Evolutionary conservation across 176 grass and related monocot species (phyloP).

Genomic region (Ananas comosus): DNA sequence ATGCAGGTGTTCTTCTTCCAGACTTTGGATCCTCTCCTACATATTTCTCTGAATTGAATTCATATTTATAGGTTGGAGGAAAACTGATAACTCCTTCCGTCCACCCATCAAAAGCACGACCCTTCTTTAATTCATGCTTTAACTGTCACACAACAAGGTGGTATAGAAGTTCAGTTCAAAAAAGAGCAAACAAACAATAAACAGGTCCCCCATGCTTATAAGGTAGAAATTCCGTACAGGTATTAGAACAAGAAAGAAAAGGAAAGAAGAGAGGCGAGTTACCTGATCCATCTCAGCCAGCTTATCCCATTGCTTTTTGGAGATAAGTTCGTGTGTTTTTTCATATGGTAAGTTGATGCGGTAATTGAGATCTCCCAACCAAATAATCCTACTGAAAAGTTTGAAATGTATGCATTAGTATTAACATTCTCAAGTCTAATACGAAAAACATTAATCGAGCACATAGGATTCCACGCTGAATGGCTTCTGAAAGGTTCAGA

Average conservation of each 20-base stretch:
- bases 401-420: background rate
- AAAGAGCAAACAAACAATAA: too few relatives aligned
- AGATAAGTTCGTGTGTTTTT: slow-evolving; percentile 68
- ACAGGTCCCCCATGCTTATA: background rate
- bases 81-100: slow-evolving; percentile 63
- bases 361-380: slow-evolving; percentile 94
- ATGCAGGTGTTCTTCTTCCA: slow-evolving; percentile 83
- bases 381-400: slow-evolving; percentile 84
- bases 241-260: slow-evolving; percentile 7
- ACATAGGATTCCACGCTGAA: background rate
- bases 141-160: slow-evolving; percentile 37
- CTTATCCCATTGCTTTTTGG: slow-evolving; percentile 47
- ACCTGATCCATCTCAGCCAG: slow-evolving; percentile 76
- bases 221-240: slow-evolving; percentile 23
- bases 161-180: background rate
- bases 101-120: slow-evolving; percentile 74
- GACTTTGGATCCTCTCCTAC: slow-evolving; percentile 34
- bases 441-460: slow-evolving; percentile 15
- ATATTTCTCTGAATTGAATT: slow-evolving; percentile 67
- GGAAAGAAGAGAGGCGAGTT: background rate
- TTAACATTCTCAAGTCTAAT: background rate
- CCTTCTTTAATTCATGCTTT: slow-evolving; percentile 58
- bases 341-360: slow-evolving; percentile 72
- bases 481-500: too few relatives aligned
- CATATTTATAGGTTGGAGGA: slow-evolving; percentile 87